Base-by-base conservation (phyloP, 2,329 filamentous ascomycete genomes). In the Emergomyces africanus region DNA sequence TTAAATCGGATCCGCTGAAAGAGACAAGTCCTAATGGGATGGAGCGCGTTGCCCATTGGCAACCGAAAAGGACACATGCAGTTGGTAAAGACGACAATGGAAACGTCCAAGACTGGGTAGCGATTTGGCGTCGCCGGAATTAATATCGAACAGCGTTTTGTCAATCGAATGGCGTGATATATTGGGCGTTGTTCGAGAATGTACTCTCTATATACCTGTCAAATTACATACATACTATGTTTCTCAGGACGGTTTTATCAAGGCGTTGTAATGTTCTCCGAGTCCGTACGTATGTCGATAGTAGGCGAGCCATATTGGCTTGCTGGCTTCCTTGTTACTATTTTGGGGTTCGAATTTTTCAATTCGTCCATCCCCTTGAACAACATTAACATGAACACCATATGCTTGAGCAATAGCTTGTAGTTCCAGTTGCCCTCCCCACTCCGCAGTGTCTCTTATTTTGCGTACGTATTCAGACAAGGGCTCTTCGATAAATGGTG, bases 211-310 rank as follows among this genome's bases (percentile, higher is more conserved):
- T n/a, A 41, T 28, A 28, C 20, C 35, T 25, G 44, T 18, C 20
- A 55, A 55, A 42, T 30, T 33, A 25, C 14, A n/a, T 33, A 25
- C 14, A n/a, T n/a, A 35, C 42, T 35, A n/a, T 25, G 42, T 8
- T 59, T 51, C 57, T 66, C 66, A 70, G 41, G 63, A 60, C 54
- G 70, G 70, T 68, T 78, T 81, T 65, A 83, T 74, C 70, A 99
- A 74, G 57, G 91, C 95, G 71, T 99, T 99, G 75, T 99, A 99
- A 75, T 99, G 94, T 77, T 97, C 94, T 14, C 94, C 94, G 55
- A 99, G 77, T 1, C 92, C 92, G 72, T 95, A 97, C 54, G 89
- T 89, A 76, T 96, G 90, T 67, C 88, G 82, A 74, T 97, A 97
- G 73, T 97, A 99, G 41, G 90, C 92, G 72, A 99, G 72, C 92